Evolutionary conservation across 176 grass and related monocot species (phyloP).

Genomic region (Guadua angustifolia): DNA sequence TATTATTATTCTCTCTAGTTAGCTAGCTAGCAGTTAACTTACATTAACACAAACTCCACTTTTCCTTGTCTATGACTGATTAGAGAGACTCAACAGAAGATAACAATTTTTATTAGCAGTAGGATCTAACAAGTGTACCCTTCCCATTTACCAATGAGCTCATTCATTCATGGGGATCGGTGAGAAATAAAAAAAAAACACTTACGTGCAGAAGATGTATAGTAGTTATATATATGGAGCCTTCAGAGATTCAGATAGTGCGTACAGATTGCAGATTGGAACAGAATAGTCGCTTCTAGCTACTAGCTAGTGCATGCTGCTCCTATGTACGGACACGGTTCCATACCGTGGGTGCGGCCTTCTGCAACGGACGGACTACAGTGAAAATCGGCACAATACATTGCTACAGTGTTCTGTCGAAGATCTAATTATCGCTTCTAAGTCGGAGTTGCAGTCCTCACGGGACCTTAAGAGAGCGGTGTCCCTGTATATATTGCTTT

Average conservation of each 20-base stretch:
- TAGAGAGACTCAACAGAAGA: constrained; percentile 43
- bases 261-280: neutral
- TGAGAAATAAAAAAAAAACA: neutral
- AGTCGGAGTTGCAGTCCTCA: too few relatives aligned
- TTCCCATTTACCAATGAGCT: constrained; percentile 28
- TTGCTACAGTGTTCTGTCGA: too few relatives aligned
- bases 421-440: too few relatives aligned
- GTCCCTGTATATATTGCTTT: neutral
- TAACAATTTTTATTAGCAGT: constrained; percentile 29
- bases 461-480: too few relatives aligned
- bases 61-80: constrained; percentile 33
- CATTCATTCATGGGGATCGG: constrained; percentile 36
- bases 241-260: constrained; percentile 8
- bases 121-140: constrained; percentile 38
- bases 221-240: neutral
- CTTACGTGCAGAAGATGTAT: neutral
- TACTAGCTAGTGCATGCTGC: neutral
- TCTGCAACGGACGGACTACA: too few relatives aligned
- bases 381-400: too few relatives aligned
- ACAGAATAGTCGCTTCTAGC: neutral
- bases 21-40: constrained; percentile 13
- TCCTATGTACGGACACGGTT: neutral
- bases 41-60: constrained; percentile 17
- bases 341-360: too few relatives aligned
- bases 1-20: constrained; percentile 41